These are phyloP conservation scores for Leccinum variicolor DNA, from an alignment of 768 basidiomycete genomes.

Conservation along the genomic window DNA sequence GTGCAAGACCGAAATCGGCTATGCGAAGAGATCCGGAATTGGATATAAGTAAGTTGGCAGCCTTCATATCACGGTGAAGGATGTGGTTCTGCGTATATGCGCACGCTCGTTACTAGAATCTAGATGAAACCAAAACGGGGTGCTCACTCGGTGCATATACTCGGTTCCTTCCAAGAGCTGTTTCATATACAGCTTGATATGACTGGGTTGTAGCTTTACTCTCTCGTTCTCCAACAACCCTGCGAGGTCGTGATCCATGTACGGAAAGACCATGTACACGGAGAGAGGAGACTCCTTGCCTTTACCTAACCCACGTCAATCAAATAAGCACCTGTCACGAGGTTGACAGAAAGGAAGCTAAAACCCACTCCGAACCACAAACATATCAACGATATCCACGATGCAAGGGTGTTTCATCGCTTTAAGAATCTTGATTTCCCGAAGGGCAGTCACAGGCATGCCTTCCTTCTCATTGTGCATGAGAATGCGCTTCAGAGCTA, in stretches of 20 bases:
- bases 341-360: neutral
- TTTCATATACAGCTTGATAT: slow-evolving; percentile 95
- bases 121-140: neutral
- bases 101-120: slow-evolving; percentile 6
- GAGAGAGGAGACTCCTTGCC: slow-evolving; percentile 69
- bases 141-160: slow-evolving; percentile 87
- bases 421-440: slow-evolving; percentile 97
- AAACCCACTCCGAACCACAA: slow-evolving; percentile 72
- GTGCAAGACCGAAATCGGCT: slow-evolving; percentile 95
- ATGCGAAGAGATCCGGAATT: slow-evolving; percentile 82
- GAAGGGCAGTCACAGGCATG: slow-evolving; percentile 93
- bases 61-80: slow-evolving; percentile 98
- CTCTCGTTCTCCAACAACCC: slow-evolving; percentile 90
- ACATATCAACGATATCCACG: slow-evolving; percentile 89
- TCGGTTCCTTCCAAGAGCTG: slow-evolving; percentile 95
- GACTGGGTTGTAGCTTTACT: slow-evolving; percentile 75
- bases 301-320: slow-evolving; percentile 26
- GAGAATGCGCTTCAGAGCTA: slow-evolving; percentile 91
- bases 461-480: slow-evolving; percentile 98
- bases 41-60: slow-evolving; percentile 92
- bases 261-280: slow-evolving; percentile 98
- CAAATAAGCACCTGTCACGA: neutral
- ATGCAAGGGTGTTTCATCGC: slow-evolving; percentile 82
- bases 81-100: slow-evolving; percentile 73
- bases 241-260: slow-evolving; percentile 99